Evolutionary conservation across 2,329 filamentous ascomycete genomes (phyloP), one percentile per base, ranked within the genome.

Genomic region (Stachybotrys elegans): DNA sequence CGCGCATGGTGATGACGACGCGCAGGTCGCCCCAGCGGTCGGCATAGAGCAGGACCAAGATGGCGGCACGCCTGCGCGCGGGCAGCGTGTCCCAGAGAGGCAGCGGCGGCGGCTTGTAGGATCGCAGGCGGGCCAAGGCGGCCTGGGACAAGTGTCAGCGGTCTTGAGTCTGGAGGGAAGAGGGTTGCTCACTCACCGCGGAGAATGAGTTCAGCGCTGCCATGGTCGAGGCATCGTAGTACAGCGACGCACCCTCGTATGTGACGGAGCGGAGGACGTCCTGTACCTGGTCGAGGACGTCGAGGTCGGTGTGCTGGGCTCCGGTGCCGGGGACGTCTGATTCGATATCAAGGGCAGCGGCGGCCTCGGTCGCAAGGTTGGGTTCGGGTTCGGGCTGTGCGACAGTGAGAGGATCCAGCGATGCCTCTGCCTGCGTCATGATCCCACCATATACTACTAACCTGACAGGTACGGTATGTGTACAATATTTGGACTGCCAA

Each of bases 31-130:
- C 92, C 49, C 77, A 73, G 35, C 78, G 77, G 64, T 96, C 92
- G 27, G 90, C 88, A 61, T 93, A 96, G 2, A 97, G 76, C 42
- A 97, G 76, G 40, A 97, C 77, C 43, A 97, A 70, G 32, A 97
- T 92, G 20, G 92, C 91, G 13, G 92, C 92, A 52, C 90, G 81
- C 49, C 88, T 79, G 51, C 72, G 78, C 13, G 75, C 65, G 3
- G 81, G 81, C 22, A 85, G 69, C 17, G 66, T 66, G 56, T 83
- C 75, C 81, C 82, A 85, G 46, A 77, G 60, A 11, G 80, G 70
- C 53, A 83, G 83, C 3, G 77, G 66, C 2, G 81, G 81, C 16
- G 81, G 73, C 46, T 69, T 73, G 60, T 80, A 84, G 43, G 79
- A 71, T 42, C 79, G 73, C 44, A 85, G 69, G 47, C 81, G 74